Evolutionary conservation across 176 grass and related monocot genomes (phyloP).

Genomic region (Oryza coarctata): DNA sequence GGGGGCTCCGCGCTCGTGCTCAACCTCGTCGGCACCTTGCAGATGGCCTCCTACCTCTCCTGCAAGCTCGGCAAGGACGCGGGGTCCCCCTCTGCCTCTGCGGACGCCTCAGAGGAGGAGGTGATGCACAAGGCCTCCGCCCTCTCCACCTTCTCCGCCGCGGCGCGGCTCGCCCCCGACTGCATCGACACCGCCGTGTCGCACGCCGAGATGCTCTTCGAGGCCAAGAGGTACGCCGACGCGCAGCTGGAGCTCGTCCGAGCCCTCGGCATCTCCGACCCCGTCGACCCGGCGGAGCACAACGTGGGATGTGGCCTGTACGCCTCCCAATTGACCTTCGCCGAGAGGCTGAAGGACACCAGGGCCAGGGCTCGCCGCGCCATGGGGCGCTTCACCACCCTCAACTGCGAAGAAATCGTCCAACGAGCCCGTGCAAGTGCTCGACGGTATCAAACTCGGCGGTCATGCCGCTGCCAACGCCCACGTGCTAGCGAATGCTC

Average conservation of each 20-base stretch:
- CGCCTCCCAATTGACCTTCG: background rate
- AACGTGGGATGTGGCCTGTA: background rate
- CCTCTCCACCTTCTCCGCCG: slow-evolving; percentile 1
- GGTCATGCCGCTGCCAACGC: background rate
- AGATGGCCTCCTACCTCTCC: background rate
- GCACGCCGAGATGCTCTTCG: background rate
- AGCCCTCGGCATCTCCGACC: background rate
- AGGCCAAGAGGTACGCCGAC: background rate
- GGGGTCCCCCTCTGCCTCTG: too few species aligned
- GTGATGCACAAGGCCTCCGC: background rate
- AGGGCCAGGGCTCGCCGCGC: background rate
- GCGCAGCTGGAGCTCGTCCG: background rate
- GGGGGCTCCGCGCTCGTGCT: background rate
- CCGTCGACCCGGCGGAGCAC: slow-evolving; percentile 7
- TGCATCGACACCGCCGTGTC: background rate
- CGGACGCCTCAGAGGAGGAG: too few species aligned
- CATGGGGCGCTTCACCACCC: background rate
- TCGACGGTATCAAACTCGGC: background rate
- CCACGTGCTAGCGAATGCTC: background rate
- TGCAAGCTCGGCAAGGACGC: background rate
- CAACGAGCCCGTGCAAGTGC: background rate
- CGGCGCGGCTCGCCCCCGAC: background rate
- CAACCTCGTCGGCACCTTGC: slow-evolving; percentile 11
- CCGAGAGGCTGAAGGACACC: background rate
- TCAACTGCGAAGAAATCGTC: background rate